Evolutionary conservation across 495 filamentous ascomycete species (phyloP).

Genomic region (Symbiotaphrina buchneri): DNA sequence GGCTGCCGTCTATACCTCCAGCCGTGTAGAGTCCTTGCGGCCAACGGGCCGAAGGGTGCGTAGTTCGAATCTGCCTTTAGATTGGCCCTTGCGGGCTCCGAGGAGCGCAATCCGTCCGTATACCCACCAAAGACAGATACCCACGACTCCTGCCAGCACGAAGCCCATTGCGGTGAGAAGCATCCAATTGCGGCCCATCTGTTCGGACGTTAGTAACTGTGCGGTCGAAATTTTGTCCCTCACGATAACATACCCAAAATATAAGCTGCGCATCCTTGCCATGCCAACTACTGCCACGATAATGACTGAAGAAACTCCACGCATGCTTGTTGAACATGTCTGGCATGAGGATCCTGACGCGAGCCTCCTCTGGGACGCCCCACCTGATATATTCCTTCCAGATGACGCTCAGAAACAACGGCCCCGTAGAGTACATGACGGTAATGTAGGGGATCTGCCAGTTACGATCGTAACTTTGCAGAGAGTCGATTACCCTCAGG

Average conservation of each 20-base stretch:
- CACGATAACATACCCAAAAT: conserved; percentile 32
- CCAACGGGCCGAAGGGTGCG: too few relatives aligned
- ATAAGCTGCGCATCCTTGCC: conserved; percentile 49
- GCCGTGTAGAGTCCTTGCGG: too few relatives aligned
- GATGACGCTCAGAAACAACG: conserved; percentile 62
- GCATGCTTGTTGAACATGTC: conserved; percentile 27
- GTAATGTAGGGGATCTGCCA: conserved; percentile 74
- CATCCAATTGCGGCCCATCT: conserved; percentile 54
- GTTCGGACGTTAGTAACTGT: conserved; percentile 4
- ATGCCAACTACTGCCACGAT: conserved; percentile 59
- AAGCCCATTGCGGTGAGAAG: conserved; percentile 45
- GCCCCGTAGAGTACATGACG: conserved; percentile 73
- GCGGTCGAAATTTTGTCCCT: neutral
- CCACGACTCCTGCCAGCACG: conserved; percentile 29
- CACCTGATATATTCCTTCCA: conserved; percentile 53
- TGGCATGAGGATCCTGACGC: conserved; percentile 19
- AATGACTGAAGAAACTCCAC: conserved; percentile 63
- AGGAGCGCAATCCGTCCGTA: conserved; percentile 1
- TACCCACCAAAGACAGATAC: conserved; percentile 30
- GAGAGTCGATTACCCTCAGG: conserved; percentile 40
- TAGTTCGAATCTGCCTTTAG: too few relatives aligned
- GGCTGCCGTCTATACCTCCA: too few relatives aligned
- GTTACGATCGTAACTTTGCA: conserved; percentile 48
- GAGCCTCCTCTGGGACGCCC: conserved; percentile 15
- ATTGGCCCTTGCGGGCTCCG: neutral